Evolutionary conservation across 768 basidiomycete genomes (phyloP).

Genomic region (Leccinum subgranulosum): DNA sequence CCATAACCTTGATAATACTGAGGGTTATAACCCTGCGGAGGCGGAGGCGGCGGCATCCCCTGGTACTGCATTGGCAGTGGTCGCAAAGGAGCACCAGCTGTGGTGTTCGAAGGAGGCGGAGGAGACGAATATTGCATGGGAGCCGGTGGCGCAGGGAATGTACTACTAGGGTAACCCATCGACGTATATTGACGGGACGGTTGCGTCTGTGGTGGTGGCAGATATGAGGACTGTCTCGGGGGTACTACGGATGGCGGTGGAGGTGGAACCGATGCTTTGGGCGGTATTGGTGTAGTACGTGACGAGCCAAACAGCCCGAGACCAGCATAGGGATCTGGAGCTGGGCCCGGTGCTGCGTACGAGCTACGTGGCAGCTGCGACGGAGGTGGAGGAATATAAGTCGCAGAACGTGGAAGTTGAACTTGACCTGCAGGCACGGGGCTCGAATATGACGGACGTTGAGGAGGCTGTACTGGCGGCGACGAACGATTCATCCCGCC

Average conservation of each 20-base stretch:
- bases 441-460: constrained; percentile 25
- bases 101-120: constrained; percentile 12
- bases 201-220: constrained; percentile 11
- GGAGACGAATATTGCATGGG: constrained; percentile 25
- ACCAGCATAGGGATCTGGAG: constrained; percentile 36
- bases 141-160: constrained; percentile 28
- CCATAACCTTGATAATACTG: constrained; percentile 33
- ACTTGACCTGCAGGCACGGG: constrained; percentile 1
- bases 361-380: constrained; percentile 22
- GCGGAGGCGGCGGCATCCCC: constrained; percentile 30
- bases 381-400: constrained; percentile 21
- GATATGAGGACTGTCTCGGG: constrained; percentile 27
- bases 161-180: constrained; percentile 12
- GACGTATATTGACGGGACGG: constrained; percentile 19
- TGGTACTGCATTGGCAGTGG: constrained; percentile 26
- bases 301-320: constrained; percentile 30
- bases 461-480: constrained; percentile 30
- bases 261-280: background rate
- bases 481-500: constrained; percentile 22
- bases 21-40: constrained; percentile 28
- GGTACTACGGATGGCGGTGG: constrained; percentile 7
- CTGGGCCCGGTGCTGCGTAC: constrained; percentile 15
- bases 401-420: constrained; percentile 23
- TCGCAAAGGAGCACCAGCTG: constrained; percentile 4
- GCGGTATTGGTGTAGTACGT: background rate